A percentile compares a stretch with the other conserved stretches of the same genome.
These are phyloP conservation scores for Globisporangium yorkense DNA, from an alignment of 352 stramenopile genomes.

Conservation along the genomic window DNA sequence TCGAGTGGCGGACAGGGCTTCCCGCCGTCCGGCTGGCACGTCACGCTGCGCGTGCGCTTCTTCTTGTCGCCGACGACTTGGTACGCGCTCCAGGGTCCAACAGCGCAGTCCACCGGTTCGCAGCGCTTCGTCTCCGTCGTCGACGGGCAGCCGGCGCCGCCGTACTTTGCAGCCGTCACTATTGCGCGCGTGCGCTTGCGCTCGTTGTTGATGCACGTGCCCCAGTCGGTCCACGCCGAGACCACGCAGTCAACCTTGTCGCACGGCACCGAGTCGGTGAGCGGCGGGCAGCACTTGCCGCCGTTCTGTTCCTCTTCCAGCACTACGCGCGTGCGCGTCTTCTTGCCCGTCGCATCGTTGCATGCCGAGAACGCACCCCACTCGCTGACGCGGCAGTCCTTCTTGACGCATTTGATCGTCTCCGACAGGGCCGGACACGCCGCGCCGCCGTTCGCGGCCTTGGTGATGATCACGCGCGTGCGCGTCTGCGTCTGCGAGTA, in stretches of 20 bases:
- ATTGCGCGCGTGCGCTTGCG: slow-evolving; percentile 32
- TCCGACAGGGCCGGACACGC: slow-evolving; percentile 27
- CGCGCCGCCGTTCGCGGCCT: slow-evolving; percentile 18
- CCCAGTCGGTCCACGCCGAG: slow-evolving; percentile 34
- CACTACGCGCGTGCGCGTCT: slow-evolving; percentile 39
- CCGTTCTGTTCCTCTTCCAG: slow-evolving; percentile 31
- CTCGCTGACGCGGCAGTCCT: slow-evolving; percentile 22
- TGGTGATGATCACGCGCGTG: slow-evolving; percentile 21
- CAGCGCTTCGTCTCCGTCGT: slow-evolving; percentile 24
- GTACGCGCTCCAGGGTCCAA: slow-evolving; percentile 30
- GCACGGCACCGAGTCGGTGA: slow-evolving; percentile 23
- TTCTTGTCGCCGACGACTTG: slow-evolving; percentile 30
- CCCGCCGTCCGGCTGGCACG: slow-evolving; percentile 31
- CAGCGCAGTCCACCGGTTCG: slow-evolving; percentile 34
- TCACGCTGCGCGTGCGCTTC: slow-evolving; percentile 31
- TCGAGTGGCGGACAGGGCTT: slow-evolving; percentile 32
- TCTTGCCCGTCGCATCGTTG: slow-evolving; percentile 22
- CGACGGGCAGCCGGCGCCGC: slow-evolving; percentile 20
- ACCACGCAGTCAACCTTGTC: slow-evolving; percentile 41
- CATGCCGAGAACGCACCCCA: slow-evolving; percentile 37
- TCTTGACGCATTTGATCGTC: slow-evolving; percentile 13
- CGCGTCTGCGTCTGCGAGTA: slow-evolving; percentile 27
- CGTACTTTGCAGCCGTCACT: slow-evolving; percentile 26
- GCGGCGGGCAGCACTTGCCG: slow-evolving; percentile 19
- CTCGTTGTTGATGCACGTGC: slow-evolving; percentile 26